Evolutionary conservation across 2,329 filamentous ascomycete species (phyloP), one percentile per base, ranked within the genome.

Genomic region (Fusarium acutatum): DNA sequence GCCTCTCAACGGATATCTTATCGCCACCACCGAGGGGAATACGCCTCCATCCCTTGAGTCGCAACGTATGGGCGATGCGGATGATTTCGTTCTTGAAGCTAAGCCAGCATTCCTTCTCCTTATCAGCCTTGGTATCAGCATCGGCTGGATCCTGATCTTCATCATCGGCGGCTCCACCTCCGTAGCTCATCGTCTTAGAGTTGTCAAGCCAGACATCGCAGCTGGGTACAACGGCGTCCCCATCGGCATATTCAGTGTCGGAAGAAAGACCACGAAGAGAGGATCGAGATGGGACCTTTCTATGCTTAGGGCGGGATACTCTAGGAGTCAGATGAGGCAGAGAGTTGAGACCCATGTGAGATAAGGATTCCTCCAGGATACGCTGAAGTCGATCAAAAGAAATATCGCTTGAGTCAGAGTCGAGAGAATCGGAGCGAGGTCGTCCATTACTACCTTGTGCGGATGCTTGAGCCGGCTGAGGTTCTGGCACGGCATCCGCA

Each of bases 1-100:
- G 86, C 56, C 94, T 89, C 81, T 93, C 88, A 11, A 96, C 92
- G 5, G 88, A 87, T 71, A 96, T 91, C 41, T 86, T 86, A 57
- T 90, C 89, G 73, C 92, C 93, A 71, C 86, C 85, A 17, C 94
- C 92, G 58, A 96, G 84, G 0, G 94, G 89, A 1, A 99, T 90
- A 67, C 91, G 91, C 60, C 95, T 90, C 96, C 96, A 99, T 15
- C 96, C 94, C 81, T 97, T 97, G 37, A 98, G 88, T 60, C 91
- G 91, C 59, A 99, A 85, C 0, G 96, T 99, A 81, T 98, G 96
- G 0, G 94, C 88, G 65, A 98, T 87, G 41, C 95, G 93, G 62
- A 98, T 88, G 71, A 98, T 96, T 80, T 99, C 96, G 68, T 91
- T 92, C 82, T 98, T 98, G 87, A 98, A 99, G 14, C 82, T 86